These are phyloP conservation scores for Ramularia endophylla DNA, from an alignment of 2,329 filamentous ascomycete genomes.

Conservation along the genomic window DNA sequence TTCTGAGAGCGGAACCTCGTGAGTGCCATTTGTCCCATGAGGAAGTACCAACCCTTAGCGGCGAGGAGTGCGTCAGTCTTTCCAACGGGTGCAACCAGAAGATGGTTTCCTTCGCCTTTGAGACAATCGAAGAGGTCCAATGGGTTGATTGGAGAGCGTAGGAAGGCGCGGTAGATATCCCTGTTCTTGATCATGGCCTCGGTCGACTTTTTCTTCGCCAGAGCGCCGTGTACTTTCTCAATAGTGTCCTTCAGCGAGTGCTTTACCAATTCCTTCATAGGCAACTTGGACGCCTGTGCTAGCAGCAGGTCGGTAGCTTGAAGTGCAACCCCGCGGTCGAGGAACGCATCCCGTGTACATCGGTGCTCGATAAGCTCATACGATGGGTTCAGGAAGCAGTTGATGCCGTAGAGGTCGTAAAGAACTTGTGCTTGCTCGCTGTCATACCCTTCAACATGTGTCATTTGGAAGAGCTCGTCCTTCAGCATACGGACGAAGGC, in stretches of 20 bases:
- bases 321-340: conserved; percentile 75
- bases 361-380: conserved; percentile 60
- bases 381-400: conserved; percentile 42
- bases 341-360: conserved; percentile 63
- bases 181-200: conserved; percentile 82
- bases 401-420: conserved; percentile 76
- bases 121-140: conserved; percentile 74
- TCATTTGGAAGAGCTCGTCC: conserved; percentile 71
- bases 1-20: conserved; percentile 80
- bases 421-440: conserved; percentile 80
- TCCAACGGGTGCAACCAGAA: conserved; percentile 57
- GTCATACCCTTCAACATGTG: conserved; percentile 74
- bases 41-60: conserved; percentile 82
- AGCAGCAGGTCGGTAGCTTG: conserved; percentile 80
- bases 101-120: conserved; percentile 67
- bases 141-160: conserved; percentile 80
- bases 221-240: conserved; percentile 84
- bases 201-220: conserved; percentile 69
- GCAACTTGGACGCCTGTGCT: conserved; percentile 71
- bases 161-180: conserved; percentile 71
- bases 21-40: conserved; percentile 81
- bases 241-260: conserved; percentile 86
- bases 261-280: conserved; percentile 85
- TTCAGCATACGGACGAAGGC: conserved; percentile 86
- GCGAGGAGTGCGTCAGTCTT: conserved; percentile 65